These are phyloP conservation scores for Larix sibirica DNA, from an alignment of 83 land plant species.

Conservation along the genomic window DNA sequence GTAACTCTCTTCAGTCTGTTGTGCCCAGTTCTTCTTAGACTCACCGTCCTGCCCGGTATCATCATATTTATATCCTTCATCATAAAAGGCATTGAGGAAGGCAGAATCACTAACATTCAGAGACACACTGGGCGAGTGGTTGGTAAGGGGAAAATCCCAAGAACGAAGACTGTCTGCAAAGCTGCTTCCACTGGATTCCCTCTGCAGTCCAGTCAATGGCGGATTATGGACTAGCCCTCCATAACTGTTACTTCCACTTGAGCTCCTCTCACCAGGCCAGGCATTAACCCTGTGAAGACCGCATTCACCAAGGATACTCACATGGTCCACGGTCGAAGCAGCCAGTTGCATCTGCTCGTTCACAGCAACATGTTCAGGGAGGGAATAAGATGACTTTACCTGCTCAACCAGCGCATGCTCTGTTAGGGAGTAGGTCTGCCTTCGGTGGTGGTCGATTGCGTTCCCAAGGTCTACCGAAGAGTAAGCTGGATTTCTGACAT, in stretches of 20 bases:
- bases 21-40: conserved; percentile 39
- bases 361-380: too few species aligned
- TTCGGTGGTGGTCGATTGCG: too few species aligned
- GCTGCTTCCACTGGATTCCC: conserved; percentile 66
- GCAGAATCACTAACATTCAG: conserved; percentile 21
- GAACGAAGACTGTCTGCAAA: conserved; percentile 62
- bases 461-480: too few species aligned
- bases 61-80: conserved; percentile 19
- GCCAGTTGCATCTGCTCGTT: too few species aligned
- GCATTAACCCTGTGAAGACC: too few species aligned
- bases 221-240: neutral
- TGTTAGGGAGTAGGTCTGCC: too few species aligned
- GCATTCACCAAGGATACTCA: too few species aligned
- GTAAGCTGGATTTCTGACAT: too few species aligned
- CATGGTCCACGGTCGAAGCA: too few species aligned
- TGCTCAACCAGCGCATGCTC: too few species aligned
- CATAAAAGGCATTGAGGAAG: conserved; percentile 14
- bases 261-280: neutral
- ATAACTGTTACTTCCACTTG: neutral
- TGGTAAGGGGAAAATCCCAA: conserved; percentile 21
- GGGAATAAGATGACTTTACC: too few species aligned
- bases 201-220: conserved; percentile 35
- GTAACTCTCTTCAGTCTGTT: conserved; percentile 68
- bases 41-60: conserved; percentile 3
- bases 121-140: conserved; percentile 21